A percentile compares a stretch with the other conserved stretches of the same genome.
Conservation (phyloP, 805 yeast species). For the Starmerella apis region DNA sequence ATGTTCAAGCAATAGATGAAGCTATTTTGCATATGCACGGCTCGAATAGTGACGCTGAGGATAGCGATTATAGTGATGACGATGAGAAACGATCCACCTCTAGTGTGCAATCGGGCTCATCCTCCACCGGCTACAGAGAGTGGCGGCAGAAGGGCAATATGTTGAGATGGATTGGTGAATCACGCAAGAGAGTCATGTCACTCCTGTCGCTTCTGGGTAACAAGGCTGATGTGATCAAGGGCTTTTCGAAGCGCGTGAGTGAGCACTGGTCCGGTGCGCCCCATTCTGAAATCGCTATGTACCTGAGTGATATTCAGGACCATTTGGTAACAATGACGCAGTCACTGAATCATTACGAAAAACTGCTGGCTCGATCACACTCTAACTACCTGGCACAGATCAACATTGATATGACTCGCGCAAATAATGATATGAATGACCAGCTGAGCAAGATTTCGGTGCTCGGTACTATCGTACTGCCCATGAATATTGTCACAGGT, state of each 20-base stretch:
- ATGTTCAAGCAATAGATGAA: constrained; percentile 90
- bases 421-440: constrained; percentile 93
- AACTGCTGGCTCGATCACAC: constrained; percentile 86
- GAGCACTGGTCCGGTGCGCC: constrained; percentile 77
- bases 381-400: constrained; percentile 93
- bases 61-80: constrained; percentile 32
- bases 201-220: constrained; percentile 72
- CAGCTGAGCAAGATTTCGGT: constrained; percentile 88
- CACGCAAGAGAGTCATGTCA: constrained; percentile 90
- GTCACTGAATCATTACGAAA: constrained; percentile 86
- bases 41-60: constrained; percentile 40
- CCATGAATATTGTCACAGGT: constrained; percentile 91
- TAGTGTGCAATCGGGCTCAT: constrained; percentile 27
- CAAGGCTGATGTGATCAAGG: constrained; percentile 96
- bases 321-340: constrained; percentile 97
- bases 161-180: constrained; percentile 89
- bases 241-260: constrained; percentile 81
- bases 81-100: constrained; percentile 26
- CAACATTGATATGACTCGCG: constrained; percentile 94
- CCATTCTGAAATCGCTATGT: constrained; percentile 81
- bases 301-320: constrained; percentile 93
- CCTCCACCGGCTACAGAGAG: constrained; percentile 41
- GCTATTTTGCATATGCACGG: constrained; percentile 81
- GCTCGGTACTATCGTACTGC: constrained; percentile 87
- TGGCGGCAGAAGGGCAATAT: constrained; percentile 93